Evolutionary conservation across 2,329 filamentous ascomycete species (phyloP).

Genomic region (Sporothrix sp.): DNA sequence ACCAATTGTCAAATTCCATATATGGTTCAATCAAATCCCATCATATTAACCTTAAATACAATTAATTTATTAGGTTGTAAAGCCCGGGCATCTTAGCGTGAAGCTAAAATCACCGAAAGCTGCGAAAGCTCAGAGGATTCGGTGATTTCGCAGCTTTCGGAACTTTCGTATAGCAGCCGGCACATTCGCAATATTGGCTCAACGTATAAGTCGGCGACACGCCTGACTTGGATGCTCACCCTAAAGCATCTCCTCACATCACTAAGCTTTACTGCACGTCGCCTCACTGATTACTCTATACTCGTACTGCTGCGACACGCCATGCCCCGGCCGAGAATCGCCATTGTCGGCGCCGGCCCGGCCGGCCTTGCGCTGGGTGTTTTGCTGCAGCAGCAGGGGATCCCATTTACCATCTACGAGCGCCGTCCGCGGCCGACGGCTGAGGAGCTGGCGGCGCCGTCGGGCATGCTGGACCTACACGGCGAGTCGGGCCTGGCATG

Average conservation of each 20-base stretch:
- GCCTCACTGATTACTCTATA: neutral
- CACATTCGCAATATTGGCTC: too few relatives aligned
- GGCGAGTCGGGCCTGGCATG: constrained; percentile 34
- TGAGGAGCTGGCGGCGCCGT: constrained; percentile 21
- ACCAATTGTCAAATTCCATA: too few relatives aligned
- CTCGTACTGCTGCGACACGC: too few relatives aligned
- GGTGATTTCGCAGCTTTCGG: neutral
- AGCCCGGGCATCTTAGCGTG: too few relatives aligned
- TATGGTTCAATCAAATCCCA: too few relatives aligned
- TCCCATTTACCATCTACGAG: constrained; percentile 29
- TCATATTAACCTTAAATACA: too few relatives aligned
- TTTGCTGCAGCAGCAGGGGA: constrained; percentile 31
- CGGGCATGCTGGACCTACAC: constrained; percentile 42
- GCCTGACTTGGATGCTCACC: too few relatives aligned
- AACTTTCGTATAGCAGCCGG: too few relatives aligned
- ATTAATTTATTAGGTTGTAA: too few relatives aligned
- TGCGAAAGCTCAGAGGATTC: neutral
- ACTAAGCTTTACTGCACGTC: neutral
- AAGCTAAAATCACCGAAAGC: too few relatives aligned
- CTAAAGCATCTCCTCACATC: too few relatives aligned
- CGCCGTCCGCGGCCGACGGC: constrained; percentile 23
- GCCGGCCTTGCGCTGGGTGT: constrained; percentile 38
- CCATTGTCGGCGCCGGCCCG: constrained; percentile 37
- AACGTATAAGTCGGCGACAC: too few relatives aligned
- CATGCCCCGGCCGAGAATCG: constrained; percentile 23